These are phyloP conservation scores for Copromyces sp. DNA, from an alignment of 495 filamentous ascomycete genomes.

Conservation along the genomic window DNA sequence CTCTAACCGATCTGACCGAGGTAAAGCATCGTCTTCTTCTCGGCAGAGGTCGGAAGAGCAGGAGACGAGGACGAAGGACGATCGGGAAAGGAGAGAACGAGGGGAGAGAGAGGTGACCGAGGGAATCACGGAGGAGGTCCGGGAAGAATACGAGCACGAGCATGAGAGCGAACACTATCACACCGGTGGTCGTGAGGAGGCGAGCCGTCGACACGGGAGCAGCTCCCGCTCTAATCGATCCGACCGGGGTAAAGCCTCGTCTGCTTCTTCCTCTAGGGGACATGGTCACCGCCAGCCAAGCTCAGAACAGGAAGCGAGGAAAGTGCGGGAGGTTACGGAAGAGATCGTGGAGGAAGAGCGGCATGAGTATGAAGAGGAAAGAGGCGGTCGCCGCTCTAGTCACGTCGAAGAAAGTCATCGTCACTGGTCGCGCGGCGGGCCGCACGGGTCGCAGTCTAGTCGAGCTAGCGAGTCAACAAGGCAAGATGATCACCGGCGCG, in stretches of 20 bases:
- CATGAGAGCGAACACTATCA: not conserved
- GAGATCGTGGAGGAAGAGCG: not conserved
- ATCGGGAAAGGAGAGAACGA: slow-evolving; percentile 22
- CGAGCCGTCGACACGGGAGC: not conserved
- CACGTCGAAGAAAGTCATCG: not conserved
- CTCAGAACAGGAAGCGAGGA: slow-evolving; percentile 6
- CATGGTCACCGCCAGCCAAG: not conserved
- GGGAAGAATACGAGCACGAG: slow-evolving; percentile 42
- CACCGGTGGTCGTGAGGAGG: not conserved
- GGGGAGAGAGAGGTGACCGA: slow-evolving; percentile 44
- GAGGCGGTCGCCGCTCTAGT: not conserved
- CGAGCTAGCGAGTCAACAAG: not conserved
- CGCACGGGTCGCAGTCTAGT: not conserved
- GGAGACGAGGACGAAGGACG: slow-evolving; percentile 42
- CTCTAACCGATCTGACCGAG: not conserved
- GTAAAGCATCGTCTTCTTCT: not conserved
- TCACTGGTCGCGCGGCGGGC: not conserved
- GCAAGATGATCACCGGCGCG: not conserved
- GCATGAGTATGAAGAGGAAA: not conserved
- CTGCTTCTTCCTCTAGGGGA: not conserved
- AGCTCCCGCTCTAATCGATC: not conserved
- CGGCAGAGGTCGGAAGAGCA: not conserved
- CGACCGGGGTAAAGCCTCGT: not conserved
- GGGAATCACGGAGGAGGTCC: slow-evolving; percentile 72
- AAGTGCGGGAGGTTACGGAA: slow-evolving; percentile 11